Evolutionary conservation across 495 filamentous ascomycete genomes (phyloP), one percentile per base, ranked within the genome.

Genomic region (Acidiella bohemica): DNA sequence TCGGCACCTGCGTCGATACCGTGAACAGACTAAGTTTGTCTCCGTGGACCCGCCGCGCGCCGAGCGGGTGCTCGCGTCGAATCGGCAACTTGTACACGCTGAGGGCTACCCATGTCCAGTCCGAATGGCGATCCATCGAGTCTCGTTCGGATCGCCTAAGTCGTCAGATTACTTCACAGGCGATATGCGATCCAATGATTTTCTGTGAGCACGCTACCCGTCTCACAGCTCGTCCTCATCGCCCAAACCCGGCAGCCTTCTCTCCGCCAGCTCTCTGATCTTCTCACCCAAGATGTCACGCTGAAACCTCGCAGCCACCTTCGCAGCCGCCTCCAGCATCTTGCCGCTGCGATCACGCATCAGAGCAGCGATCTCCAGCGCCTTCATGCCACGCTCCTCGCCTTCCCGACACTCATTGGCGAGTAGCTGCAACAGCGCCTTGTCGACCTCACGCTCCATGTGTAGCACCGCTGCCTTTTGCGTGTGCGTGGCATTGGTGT

Each of bases 301-400:
- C 11, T 76, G 79, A 63, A 83, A 93, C 44, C 86, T 61, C 49
- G 75, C 72, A 4, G 86, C 86, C 27, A 95, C 67, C 67, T 88
- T 92, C 14, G 72, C 72, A 2, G 85, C 85, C 1, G 81, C 80
- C 55, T 90, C 84, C 16, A 88, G 54, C 81, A 92, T 92, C 57
- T 78, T 77, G 17, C 85, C 84, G 41, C 68, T 78, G 27, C 72
- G 63, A 57, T 93, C 84, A 27, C 67, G 67, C 76, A 95, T 75
- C 55, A 93, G 63, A 41, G 65, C 63, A 2, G 87, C 86, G 28
- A 84, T 59, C 60, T 97, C 92, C 21, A 97, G 64, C 6, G 90
- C 90, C 51, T 87, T 85, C 83, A 92, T 93, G 2, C 87, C 90
- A 12, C 78, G 67, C 30, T 93, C 86, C 56, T 96, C 92, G 25